A percentile compares a stretch with the other conserved stretches of the same genome.
phyloP scores from a whole-genome alignment of 2,329 filamentous ascomycete genomes.

The Diaporthe aspalathi region DNA sequence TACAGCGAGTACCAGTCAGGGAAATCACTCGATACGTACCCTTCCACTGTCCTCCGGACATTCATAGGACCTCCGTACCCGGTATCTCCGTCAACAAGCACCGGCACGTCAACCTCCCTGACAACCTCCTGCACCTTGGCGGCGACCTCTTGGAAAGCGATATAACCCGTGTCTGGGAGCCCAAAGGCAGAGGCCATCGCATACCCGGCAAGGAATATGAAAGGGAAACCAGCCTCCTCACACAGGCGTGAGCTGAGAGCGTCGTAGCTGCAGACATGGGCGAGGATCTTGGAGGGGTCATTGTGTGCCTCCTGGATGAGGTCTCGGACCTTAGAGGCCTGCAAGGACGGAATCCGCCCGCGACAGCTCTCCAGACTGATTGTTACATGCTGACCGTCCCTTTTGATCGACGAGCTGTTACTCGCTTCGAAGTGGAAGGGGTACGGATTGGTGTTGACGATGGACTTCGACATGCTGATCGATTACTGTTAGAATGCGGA shows the following conservation, averaged over 20 bases:
- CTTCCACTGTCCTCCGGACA: conserved; percentile 7
- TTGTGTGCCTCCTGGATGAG: neutral
- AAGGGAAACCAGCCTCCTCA: conserved; percentile 5
- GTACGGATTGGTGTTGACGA: conserved; percentile 1
- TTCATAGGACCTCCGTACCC: neutral
- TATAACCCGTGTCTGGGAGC: neutral
- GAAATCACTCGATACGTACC: accelerated
- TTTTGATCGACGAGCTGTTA: neutral
- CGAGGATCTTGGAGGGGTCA: neutral
- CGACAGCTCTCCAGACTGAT: neutral
- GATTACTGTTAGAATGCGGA: neutral
- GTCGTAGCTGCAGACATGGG: conserved; percentile 11
- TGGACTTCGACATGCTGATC: neutral
- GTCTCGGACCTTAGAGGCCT: neutral
- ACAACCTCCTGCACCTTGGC: neutral
- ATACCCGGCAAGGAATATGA: neutral
- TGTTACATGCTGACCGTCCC: neutral
- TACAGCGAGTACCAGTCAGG: neutral
- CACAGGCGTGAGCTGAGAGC: neutral
- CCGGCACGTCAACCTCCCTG: neutral
- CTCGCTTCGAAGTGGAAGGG: neutral
- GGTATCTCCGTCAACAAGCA: neutral
- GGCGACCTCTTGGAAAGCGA: conserved; percentile 8
- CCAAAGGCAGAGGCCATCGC: neutral
- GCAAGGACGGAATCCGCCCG: neutral